Evolutionary conservation across 2,329 filamentous ascomycete genomes (phyloP).

Genomic region (Bipolaris oryzae): DNA sequence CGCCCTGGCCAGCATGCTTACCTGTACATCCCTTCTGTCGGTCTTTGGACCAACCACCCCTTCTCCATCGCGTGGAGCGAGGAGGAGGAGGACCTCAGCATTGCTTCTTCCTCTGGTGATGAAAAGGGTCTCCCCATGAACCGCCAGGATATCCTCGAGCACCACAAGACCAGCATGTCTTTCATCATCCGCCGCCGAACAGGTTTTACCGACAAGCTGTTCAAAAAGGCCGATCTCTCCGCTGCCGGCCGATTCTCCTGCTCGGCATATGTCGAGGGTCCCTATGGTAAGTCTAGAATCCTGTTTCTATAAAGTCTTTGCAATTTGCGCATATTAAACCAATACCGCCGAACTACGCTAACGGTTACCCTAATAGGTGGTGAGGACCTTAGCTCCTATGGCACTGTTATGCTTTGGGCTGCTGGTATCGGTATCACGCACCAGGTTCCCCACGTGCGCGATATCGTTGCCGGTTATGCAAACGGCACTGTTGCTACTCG

Average conservation of each 20-base stretch:
- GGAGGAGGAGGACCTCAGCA: conserved; percentile 56
- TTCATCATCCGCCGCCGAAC: conserved; percentile 87
- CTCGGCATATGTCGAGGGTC: conserved; percentile 82
- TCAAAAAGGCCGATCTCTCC: conserved; percentile 66
- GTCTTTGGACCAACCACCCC: conserved; percentile 76
- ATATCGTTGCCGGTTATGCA: conserved; percentile 62
- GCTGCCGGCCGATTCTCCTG: conserved; percentile 64
- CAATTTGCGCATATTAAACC: conserved; percentile 35
- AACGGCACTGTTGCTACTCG: conserved; percentile 79
- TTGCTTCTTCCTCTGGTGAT: conserved; percentile 30
- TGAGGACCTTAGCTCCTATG: conserved; percentile 88
- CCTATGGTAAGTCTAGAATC: conserved; percentile 63
- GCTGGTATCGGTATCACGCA: conserved; percentile 95
- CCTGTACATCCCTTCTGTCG: conserved; percentile 75
- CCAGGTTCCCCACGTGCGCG: conserved; percentile 84
- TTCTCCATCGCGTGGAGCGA: conserved; percentile 82
- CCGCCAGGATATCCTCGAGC: conserved; percentile 58
- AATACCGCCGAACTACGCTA: conserved; percentile 31
- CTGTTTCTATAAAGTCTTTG: conserved; percentile 32
- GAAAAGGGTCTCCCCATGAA: conserved; percentile 57
- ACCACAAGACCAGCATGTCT: conserved; percentile 67
- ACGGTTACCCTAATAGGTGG: conserved; percentile 59
- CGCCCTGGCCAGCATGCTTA: conserved; percentile 79
- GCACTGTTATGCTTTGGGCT: conserved; percentile 87
- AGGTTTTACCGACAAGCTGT: conserved; percentile 85